Evolutionary conservation across 140 eudicot species (phyloP), one percentile per base, ranked within the genome.

Genomic region (Oenanthe javanica): DNA sequence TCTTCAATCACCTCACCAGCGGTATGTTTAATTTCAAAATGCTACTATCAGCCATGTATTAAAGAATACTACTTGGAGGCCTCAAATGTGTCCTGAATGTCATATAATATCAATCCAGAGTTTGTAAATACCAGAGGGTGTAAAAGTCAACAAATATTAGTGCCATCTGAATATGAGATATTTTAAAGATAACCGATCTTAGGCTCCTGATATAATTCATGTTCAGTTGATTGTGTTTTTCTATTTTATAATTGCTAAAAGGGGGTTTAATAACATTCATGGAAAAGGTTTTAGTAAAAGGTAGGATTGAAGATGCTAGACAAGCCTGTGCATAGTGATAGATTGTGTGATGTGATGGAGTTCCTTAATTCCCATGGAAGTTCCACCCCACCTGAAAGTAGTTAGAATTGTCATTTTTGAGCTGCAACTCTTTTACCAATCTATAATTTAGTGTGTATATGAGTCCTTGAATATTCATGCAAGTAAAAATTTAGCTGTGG

Each of bases 1-100:
- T 95, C 99, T 69, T 95, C 97, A n/a, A 90, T 85, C 76, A 95
- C 97, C 79, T 95, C 99, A 81, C 99, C 91, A 43, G 99, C 97
- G 51, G 99, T 95, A 92, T 55, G 93, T 82, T 49, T 9, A 45
- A 75, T 19, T 59, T 74, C 52, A 2, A 38, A 0, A 52, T 21
- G 63, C 59, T 48, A 73, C 40, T 48, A 50, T 2, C 46, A n/a
- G 47, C 74, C 55, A 42, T 40, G 36, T 61, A n/a, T n/a, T 21
- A 61, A n/a, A 31, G 36, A 61, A 1, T 61, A 61, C 0, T 61
- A n/a, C n/a, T 27, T 7, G n/a, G 36, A n/a, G 66, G 25, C 11
- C 27, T 57, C 11, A 21, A 7, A 23, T 25, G 6, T 64, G 72
- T 23, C 18, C 42, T 64, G 72, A 25, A 64, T 64, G 15, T 9